phyloP scores from a whole-genome alignment of 2,329 filamentous ascomycete species.

The Penicillium digitatum region DNA sequence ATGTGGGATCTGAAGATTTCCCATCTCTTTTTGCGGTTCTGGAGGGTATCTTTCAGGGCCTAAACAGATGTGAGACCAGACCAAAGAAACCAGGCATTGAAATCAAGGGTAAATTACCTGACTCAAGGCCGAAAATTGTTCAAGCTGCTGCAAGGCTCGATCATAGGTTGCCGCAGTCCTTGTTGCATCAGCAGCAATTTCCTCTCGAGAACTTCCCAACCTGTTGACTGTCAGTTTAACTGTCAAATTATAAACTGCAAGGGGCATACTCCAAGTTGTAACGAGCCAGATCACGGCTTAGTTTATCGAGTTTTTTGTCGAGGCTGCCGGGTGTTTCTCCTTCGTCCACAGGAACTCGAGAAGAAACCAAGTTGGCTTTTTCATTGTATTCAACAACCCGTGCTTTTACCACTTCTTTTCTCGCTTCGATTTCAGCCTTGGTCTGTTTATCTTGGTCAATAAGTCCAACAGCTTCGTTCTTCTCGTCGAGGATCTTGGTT shows the following conservation, averaged over 20 bases:
- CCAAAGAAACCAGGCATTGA: slow-evolving; percentile 9
- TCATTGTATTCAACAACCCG: slow-evolving; percentile 53
- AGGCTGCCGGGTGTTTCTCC: slow-evolving; percentile 59
- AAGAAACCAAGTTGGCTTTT: slow-evolving; percentile 54
- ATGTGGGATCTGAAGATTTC: slow-evolving; percentile 77
- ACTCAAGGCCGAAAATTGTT: slow-evolving; percentile 36
- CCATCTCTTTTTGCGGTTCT: slow-evolving; percentile 70
- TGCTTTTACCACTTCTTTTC: slow-evolving; percentile 47
- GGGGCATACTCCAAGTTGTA: slow-evolving; percentile 49
- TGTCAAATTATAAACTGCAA: neutral
- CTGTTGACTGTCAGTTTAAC: slow-evolving; percentile 32
- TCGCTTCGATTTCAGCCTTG: slow-evolving; percentile 46
- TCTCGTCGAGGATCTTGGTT: slow-evolving; percentile 54
- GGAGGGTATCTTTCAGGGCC: slow-evolving; percentile 58
- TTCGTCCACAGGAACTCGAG: slow-evolving; percentile 60
- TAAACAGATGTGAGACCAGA: slow-evolving; percentile 25
- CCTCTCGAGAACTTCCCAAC: slow-evolving; percentile 60
- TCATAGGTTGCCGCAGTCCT: slow-evolving; percentile 37
- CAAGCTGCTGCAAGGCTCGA: slow-evolving; percentile 37
- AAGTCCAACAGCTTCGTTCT: slow-evolving; percentile 57
- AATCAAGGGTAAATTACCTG: slow-evolving; percentile 32
- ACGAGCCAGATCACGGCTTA: slow-evolving; percentile 57
- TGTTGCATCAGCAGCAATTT: slow-evolving; percentile 54
- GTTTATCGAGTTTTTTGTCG: slow-evolving; percentile 47
- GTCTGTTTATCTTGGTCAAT: slow-evolving; percentile 50